Evolutionary conservation across 2,329 filamentous ascomycete genomes (phyloP).

Genomic region (Talaromyces rugulosus): DNA sequence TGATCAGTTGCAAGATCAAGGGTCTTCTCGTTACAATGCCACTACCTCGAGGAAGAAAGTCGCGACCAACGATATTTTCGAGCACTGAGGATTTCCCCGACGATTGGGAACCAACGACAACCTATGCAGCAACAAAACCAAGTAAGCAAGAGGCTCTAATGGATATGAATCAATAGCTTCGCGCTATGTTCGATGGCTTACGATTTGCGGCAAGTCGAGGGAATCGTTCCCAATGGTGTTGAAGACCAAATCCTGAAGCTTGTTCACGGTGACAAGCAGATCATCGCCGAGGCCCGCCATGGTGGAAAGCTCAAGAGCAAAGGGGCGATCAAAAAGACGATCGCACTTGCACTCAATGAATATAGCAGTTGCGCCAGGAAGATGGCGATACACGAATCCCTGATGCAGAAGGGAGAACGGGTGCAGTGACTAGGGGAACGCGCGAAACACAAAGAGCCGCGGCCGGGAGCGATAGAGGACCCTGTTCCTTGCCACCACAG

Average conservation of each 20-base stretch:
- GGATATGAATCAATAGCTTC: too few species aligned
- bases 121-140: slow-evolving; percentile 49
- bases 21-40: slow-evolving; percentile 94
- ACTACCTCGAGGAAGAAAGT: slow-evolving; percentile 93
- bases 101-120: slow-evolving; percentile 96
- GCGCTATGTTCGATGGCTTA: slow-evolving; percentile 47
- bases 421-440: neutral
- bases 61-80: slow-evolving; percentile 96
- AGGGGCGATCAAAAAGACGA: neutral
- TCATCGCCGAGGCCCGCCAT: slow-evolving; percentile 98
- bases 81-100: slow-evolving; percentile 98
- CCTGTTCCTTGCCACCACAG: neutral
- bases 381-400: neutral
- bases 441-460: neutral
- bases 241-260: slow-evolving; percentile 97
- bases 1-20: slow-evolving; percentile 96
- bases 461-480: neutral
- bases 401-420: neutral
- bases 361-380: neutral
- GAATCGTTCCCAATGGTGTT: slow-evolving; percentile 99
- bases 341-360: neutral
- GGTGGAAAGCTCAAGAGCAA: slow-evolving; percentile 13
- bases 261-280: slow-evolving; percentile 92
- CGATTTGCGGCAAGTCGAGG: slow-evolving; percentile 94
- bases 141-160: slow-evolving; percentile 3